Base-by-base conservation (phyloP, 257 asterid species). In the Perilla frutescens region DNA sequence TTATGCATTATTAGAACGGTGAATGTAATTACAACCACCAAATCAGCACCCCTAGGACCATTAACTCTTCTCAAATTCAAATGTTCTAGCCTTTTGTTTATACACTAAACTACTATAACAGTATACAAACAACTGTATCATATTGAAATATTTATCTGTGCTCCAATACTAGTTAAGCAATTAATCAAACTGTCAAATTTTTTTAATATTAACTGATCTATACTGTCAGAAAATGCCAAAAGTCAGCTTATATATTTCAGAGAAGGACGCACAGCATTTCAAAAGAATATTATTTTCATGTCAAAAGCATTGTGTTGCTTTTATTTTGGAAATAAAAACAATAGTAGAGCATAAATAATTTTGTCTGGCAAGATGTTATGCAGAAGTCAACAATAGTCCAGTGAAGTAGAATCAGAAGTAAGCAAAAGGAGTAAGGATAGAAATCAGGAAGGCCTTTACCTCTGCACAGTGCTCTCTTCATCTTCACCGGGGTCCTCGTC, bases 401-500 rank as follows among this genome's bases (percentile, higher is more conserved):
- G 61, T 44, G 31, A 50, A 26, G 51, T 51, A 60, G n/a, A 70
- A 54, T 61, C 62, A 61, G 69, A 65, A 31, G 15, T 32, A 43
- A 5, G 60, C 10, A 58, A 48, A 61, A 11, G 5, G 50, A 59
- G 8, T 3, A 54, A 56, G 51, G 58, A 14, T 4, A 51, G 37
- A 73, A 58, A 63, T 40, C 3, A 43, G 0, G 32, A 51, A 62
- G 56, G 40, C 13, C 39, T 76, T 55, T 73, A 90, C 98, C 92
- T 95, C 79, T 89, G 99, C 63, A 87, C 96, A 13, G 90, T 87
- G 76, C 96, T 87, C 77, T 95, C 99, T 88, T 95, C 99, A 41
- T 95, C 98, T 62, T 95, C 99, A 40, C 97, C 97, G 4, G 98
- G 98, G 64, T 95, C 98, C 82, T 95, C 99, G 56, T 95, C 99